Evolutionary conservation across 768 basidiomycete species (phyloP).

Genomic region (Tephrocybe sp.): DNA sequence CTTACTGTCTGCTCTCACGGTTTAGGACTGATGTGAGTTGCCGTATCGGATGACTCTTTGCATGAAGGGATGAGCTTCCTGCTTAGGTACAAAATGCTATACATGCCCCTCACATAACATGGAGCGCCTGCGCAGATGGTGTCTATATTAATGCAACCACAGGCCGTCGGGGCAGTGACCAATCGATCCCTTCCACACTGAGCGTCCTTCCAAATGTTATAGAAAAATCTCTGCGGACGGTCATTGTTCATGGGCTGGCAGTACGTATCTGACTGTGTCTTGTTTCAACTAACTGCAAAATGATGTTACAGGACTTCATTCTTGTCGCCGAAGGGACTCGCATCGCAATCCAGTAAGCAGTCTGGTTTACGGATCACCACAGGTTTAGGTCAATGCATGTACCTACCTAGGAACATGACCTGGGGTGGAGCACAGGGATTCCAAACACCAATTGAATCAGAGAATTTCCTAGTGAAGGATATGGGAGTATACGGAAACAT

Average conservation of each 20-base stretch:
- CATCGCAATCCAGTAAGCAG: constrained; percentile 51
- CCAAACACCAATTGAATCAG: constrained; percentile 58
- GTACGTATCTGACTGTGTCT: background rate
- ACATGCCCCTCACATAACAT: constrained; percentile 64
- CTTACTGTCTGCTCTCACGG: too few species aligned
- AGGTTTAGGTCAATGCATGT: background rate
- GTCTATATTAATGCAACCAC: constrained; percentile 52
- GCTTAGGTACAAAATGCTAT: constrained; percentile 47
- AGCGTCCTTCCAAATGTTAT: background rate
- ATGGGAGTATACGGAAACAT: constrained; percentile 61
- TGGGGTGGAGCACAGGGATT: constrained; percentile 69
- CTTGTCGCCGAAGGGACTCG: constrained; percentile 47
- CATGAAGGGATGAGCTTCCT: background rate
- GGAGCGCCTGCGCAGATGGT: constrained; percentile 53
- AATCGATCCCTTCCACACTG: constrained; percentile 57
- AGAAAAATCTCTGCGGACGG: too few species aligned
- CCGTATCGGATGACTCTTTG: background rate
- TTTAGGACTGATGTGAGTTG: constrained; percentile 36
- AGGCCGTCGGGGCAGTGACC: constrained; percentile 41
- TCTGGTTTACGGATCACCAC: background rate
- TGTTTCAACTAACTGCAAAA: background rate
- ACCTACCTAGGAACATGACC: constrained; percentile 36
- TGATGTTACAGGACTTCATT: constrained; percentile 36
- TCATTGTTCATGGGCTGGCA: background rate
- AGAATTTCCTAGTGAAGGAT: constrained; percentile 62